Conservation (phyloP, 78 protist genomes). For the Chrysochromulina parva region DNA sequence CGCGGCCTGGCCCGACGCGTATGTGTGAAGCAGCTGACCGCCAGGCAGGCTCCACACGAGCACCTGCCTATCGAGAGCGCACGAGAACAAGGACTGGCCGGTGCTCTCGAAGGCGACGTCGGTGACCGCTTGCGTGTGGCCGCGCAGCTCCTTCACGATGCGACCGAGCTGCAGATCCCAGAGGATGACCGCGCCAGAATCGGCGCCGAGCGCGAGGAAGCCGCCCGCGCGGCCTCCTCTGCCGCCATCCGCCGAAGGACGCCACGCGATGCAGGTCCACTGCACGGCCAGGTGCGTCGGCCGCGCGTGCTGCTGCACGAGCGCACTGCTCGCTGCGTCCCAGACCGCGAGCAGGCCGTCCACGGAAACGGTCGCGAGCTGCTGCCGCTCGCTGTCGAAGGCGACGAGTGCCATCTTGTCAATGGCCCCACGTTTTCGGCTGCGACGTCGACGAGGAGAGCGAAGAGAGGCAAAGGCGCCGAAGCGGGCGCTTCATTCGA, state of each 20-base stretch:
- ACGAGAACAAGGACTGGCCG: background rate
- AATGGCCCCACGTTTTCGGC: too few species aligned
- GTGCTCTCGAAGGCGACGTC: background rate
- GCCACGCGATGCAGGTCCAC: background rate
- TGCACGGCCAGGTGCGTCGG: background rate
- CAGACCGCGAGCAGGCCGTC: background rate
- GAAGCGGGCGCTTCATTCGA: too few species aligned
- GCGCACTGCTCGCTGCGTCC: background rate
- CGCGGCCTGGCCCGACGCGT: background rate
- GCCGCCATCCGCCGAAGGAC: background rate
- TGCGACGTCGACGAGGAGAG: too few species aligned
- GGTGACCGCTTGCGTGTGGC: background rate
- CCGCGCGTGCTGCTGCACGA: background rate
- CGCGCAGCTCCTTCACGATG: background rate
- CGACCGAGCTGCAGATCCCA: background rate
- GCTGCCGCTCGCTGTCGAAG: background rate
- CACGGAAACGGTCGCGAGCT: background rate
- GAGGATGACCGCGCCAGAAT: background rate
- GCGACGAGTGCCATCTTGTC: background rate
- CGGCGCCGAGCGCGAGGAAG: background rate
- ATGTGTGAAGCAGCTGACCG: background rate
- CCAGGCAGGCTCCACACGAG: background rate
- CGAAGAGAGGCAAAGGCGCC: too few species aligned
- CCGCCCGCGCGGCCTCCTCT: background rate
- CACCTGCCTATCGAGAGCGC: background rate